These are phyloP conservation scores for Oehlia diaphana DNA, from an alignment of 192 early-diverging fungal species.

Conservation along the genomic window DNA sequence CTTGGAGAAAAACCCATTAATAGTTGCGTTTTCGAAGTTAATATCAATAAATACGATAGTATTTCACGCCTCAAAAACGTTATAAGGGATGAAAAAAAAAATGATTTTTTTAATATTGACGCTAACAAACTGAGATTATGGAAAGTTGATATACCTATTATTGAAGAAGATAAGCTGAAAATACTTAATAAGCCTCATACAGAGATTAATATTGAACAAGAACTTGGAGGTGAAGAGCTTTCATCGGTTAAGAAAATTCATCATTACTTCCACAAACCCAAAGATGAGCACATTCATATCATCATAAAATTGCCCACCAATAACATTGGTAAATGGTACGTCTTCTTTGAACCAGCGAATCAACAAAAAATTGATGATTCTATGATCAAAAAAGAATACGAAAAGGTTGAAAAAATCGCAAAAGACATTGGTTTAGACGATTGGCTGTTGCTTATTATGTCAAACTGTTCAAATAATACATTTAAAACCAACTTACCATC, in stretches of 20 bases:
- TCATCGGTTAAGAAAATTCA: not conserved
- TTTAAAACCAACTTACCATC: not conserved
- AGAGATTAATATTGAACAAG: not conserved
- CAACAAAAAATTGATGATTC: not conserved
- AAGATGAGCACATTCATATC: not conserved
- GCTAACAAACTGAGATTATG: not conserved
- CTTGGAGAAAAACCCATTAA: not conserved
- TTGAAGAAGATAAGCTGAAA: not conserved
- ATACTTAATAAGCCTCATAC: not conserved
- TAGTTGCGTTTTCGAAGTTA: not conserved
- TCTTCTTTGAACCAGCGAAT: not conserved
- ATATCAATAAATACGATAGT: not conserved
- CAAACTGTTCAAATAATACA: not conserved
- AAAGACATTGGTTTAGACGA: not conserved
- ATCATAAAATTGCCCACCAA: not conserved
- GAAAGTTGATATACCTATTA: slow-evolving; percentile 2
- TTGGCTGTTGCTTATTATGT: not conserved
- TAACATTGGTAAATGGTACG: not conserved
- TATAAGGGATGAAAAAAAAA: not conserved
- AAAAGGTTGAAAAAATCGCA: not conserved
- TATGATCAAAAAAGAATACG: not conserved
- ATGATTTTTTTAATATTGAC: not conserved
- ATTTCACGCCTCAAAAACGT: not conserved
- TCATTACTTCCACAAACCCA: not conserved
- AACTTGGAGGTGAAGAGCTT: not conserved